A percentile compares a stretch with the other conserved stretches of the same genome.
phyloP scores from a whole-genome alignment of 2,329 filamentous ascomycete species.

The Hymenoscyphus albidus region DNA sequence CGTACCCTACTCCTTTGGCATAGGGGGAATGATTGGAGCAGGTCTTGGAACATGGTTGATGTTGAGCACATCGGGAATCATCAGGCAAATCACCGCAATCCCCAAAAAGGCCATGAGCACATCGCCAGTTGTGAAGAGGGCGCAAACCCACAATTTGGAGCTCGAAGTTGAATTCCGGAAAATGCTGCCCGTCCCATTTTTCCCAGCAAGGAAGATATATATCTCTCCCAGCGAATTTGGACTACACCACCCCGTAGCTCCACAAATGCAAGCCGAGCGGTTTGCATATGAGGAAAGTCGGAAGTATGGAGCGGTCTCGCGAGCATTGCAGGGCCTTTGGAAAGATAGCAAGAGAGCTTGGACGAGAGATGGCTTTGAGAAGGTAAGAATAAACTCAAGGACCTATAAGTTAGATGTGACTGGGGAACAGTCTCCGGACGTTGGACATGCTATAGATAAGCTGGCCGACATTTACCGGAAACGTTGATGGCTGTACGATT shows the following conservation, averaged over 20 bases:
- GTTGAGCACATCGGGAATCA: slow-evolving; percentile 52
- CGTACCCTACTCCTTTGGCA: slow-evolving; percentile 54
- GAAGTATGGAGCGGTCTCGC: neutral
- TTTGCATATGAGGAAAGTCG: neutral
- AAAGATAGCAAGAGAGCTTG: slow-evolving; percentile 45
- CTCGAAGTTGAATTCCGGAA: slow-evolving; percentile 47
- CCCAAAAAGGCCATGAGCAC: slow-evolving; percentile 16
- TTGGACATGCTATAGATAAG: slow-evolving; percentile 55
- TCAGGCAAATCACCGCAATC: slow-evolving; percentile 41
- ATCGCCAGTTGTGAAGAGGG: neutral
- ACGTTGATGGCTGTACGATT: neutral
- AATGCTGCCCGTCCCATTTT: slow-evolving; percentile 32
- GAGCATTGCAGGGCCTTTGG: neutral
- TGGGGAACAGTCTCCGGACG: slow-evolving; percentile 55
- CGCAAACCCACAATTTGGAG: slow-evolving; percentile 34
- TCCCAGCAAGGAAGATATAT: slow-evolving; percentile 25
- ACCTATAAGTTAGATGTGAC: slow-evolving; percentile 56
- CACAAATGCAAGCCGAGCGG: slow-evolving; percentile 36
- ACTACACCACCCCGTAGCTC: slow-evolving; percentile 30
- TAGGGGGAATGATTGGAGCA: slow-evolving; percentile 57
- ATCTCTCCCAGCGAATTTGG: slow-evolving; percentile 24
- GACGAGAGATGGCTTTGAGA: slow-evolving; percentile 54
- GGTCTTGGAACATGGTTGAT: slow-evolving; percentile 58
- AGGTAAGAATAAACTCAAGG: slow-evolving; percentile 45
- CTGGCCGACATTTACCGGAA: slow-evolving; percentile 39